A percentile compares a stretch with the other conserved stretches of the same genome.
Evolutionary conservation across 2,329 filamentous ascomycete species (phyloP).

Genomic region (Penicillium freii): DNA sequence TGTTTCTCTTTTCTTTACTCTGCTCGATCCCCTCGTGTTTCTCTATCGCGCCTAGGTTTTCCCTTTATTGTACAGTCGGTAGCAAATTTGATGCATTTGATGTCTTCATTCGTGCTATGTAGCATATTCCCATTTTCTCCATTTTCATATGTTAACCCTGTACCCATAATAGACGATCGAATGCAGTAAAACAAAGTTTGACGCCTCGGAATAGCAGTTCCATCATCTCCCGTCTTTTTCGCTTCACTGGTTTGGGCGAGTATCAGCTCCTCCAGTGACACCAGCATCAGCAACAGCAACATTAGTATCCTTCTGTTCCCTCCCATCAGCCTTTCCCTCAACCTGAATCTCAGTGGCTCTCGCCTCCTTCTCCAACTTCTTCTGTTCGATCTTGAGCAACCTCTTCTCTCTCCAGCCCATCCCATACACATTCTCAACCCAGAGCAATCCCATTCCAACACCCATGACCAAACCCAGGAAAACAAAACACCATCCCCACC

Average conservation of each 20-base stretch:
- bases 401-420: slow-evolving; percentile 24
- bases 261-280: neutral
- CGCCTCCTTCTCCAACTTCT: slow-evolving; percentile 5
- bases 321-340: neutral
- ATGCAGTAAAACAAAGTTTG: neutral
- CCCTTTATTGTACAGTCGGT: slow-evolving; percentile 29
- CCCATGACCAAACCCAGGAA: slow-evolving; percentile 22
- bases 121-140: neutral
- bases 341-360: neutral
- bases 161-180: neutral
- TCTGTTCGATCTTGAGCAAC: slow-evolving; percentile 10
- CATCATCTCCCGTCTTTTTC: neutral
- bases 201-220: neutral
- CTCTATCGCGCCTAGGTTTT: slow-evolving; percentile 28
- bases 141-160: neutral
- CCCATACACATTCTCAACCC: slow-evolving; percentile 16
- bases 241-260: neutral
- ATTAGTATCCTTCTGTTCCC: neutral
- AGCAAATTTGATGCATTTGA: slow-evolving; percentile 32
- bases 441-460: slow-evolving; percentile 17
- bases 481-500: slow-evolving; percentile 31
- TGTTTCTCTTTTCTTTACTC: slow-evolving; percentile 25
- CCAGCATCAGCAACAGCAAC: neutral
- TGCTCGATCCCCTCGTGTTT: slow-evolving; percentile 24
- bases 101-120: slow-evolving; percentile 17